A percentile compares a stretch with the other conserved stretches of the same genome.
Evolutionary conservation across 305 asterid species (phyloP).

Genomic region (Fraxinus platypoda): DNA sequence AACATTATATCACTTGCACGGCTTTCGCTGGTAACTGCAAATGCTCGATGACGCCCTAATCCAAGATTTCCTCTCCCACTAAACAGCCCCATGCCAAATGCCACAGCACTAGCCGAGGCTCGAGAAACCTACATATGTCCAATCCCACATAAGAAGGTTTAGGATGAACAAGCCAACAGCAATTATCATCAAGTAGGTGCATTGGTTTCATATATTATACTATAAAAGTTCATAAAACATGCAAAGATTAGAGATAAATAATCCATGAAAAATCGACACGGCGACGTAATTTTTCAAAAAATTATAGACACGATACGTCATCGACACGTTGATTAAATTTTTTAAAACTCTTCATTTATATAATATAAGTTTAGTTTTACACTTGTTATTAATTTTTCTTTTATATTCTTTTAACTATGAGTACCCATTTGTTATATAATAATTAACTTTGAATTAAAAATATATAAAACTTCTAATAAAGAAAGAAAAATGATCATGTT

Average conservation of each 20-base stretch:
- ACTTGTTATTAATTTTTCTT: no score
- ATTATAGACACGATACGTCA: no score
- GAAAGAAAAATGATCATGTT: no score
- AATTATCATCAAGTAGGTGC: slow-evolving; percentile 8
- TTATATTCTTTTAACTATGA: no score
- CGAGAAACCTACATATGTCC: slow-evolving; percentile 60
- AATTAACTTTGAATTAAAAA: no score
- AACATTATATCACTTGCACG: slow-evolving; percentile 86
- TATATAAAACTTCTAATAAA: no score
- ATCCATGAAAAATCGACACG: background rate
- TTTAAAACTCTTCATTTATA: no score
- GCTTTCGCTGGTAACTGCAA: slow-evolving; percentile 91
- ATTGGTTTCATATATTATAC: background rate
- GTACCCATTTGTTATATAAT: no score
- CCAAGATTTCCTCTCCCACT: slow-evolving; percentile 84
- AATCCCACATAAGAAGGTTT: slow-evolving; percentile 14
- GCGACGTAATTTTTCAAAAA: no score
- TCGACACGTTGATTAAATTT: no score
- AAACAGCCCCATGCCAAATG: slow-evolving; percentile 95
- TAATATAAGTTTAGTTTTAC: no score
- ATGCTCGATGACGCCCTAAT: slow-evolving; percentile 78
- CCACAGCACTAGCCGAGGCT: slow-evolving; percentile 95
- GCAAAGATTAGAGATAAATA: background rate
- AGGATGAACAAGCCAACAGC: slow-evolving; percentile 5
- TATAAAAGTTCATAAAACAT: background rate